These are phyloP conservation scores for Colletotrichum lentis DNA, from an alignment of 2,329 filamentous ascomycete species.

Conservation along the genomic window DNA sequence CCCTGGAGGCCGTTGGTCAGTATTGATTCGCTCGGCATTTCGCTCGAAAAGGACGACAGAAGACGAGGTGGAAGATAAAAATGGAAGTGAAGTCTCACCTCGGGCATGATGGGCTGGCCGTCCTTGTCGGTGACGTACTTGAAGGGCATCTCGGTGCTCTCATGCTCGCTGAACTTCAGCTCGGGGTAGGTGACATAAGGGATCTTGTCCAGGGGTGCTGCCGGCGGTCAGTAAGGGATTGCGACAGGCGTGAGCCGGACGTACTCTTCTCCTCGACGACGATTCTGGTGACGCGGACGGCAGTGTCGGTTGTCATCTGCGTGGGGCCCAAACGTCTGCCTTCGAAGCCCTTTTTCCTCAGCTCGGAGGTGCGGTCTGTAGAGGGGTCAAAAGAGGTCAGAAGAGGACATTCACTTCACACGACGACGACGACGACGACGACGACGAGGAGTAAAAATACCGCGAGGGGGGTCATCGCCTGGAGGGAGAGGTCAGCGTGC, in stretches of 20 bases:
- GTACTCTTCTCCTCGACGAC: conserved; percentile 84
- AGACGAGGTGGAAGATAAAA: no score
- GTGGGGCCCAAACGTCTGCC: conserved; percentile 87
- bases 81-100: conserved; percentile 62
- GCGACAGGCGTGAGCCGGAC: conserved; percentile 40
- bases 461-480: conserved; percentile 94
- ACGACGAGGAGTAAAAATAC: conserved; percentile 57
- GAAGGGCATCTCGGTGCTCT: conserved; percentile 98
- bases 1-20: conserved; percentile 64
- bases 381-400: conserved; percentile 36
- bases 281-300: conserved; percentile 89
- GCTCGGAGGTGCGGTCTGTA: conserved; percentile 90
- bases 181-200: conserved; percentile 89
- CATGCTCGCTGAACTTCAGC: conserved; percentile 86
- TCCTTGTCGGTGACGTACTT: conserved; percentile 83
- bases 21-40: no score
- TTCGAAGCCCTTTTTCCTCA: conserved; percentile 90
- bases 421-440: no score
- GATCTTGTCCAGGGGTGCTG: conserved; percentile 81
- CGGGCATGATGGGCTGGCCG: conserved; percentile 88
- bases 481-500: conserved; percentile 38
- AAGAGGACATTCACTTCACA: background rate
- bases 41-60: background rate
- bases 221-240: conserved; percentile 23
- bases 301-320: conserved; percentile 99